phyloP scores from a whole-genome alignment of 2,329 filamentous ascomycete species.

The Remersonia thermophila region DNA sequence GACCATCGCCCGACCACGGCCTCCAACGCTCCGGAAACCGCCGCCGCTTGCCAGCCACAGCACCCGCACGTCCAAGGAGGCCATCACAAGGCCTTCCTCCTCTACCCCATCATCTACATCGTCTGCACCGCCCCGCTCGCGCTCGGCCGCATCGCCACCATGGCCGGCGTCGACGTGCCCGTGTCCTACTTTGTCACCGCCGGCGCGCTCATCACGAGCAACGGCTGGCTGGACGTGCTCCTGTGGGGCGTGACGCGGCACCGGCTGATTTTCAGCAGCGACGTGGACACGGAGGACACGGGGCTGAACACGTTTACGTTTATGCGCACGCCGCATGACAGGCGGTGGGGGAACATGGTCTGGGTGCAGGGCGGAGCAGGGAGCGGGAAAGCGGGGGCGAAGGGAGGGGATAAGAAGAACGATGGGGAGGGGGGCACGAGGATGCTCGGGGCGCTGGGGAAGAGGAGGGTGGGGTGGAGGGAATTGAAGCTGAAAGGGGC shows the following conservation, averaged over 20 bases:
- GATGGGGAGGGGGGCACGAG: conserved; percentile 1
- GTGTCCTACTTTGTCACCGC: conserved; percentile 38
- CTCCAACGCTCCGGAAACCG: conserved; percentile 1
- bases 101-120: conserved; percentile 51
- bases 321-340: conserved; percentile 20
- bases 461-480: conserved; percentile 6
- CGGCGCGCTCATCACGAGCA: conserved; percentile 37
- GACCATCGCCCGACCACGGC: neutral
- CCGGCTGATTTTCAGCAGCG: conserved; percentile 18
- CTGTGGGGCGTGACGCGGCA: conserved; percentile 21
- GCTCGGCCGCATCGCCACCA: conserved; percentile 44
- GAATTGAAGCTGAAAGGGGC: conserved; percentile 3
- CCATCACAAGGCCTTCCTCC: conserved; percentile 35
- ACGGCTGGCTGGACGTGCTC: conserved; percentile 27
- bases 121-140: conserved; percentile 49
- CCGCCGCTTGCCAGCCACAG: neutral
- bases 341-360: conserved; percentile 21
- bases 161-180: conserved; percentile 36
- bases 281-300: conserved; percentile 19
- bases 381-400: conserved; percentile 5
- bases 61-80: conserved; percentile 1
- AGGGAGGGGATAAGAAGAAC: conserved; percentile 4
- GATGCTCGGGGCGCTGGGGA: conserved; percentile 2
- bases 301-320: conserved; percentile 27
- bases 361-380: conserved; percentile 19